Percentiles rank a stretch among this genome's conserved stretches.
phyloP scores from a whole-genome alignment of 2,329 filamentous ascomycete species.

The Magnaporthales sp. region DNA sequence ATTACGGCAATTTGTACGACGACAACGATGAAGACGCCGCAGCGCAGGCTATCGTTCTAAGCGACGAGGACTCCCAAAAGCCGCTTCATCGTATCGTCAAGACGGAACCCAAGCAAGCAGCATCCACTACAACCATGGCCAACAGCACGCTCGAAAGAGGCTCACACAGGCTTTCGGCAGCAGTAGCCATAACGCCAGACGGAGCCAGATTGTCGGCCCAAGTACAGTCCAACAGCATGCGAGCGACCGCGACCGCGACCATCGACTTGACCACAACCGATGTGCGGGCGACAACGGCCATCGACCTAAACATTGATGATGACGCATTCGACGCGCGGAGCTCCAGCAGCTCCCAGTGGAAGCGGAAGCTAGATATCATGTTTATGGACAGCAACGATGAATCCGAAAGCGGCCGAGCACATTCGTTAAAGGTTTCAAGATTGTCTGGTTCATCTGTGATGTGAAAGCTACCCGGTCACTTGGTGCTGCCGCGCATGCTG shows the following conservation, averaged over 20 bases:
- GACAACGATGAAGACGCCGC: slow-evolving; percentile 5
- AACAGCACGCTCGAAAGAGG: not conserved
- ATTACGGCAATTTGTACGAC: slow-evolving; percentile 27
- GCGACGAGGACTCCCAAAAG: not conserved
- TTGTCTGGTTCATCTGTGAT: not conserved
- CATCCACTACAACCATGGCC: not conserved
- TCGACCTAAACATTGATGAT: not conserved
- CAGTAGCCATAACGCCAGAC: not conserved
- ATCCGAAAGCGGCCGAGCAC: not conserved
- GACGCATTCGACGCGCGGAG: not conserved
- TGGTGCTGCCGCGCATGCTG: no score
- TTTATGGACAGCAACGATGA: not conserved
- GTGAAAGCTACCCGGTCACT: not conserved
- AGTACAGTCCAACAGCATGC: not conserved
- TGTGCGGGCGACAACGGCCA: not conserved
- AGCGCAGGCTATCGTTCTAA: not conserved
- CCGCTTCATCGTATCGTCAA: not conserved
- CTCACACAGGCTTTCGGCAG: not conserved
- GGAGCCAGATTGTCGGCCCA: not conserved
- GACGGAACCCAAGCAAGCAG: not conserved
- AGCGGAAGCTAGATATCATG: not conserved
- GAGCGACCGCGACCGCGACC: not conserved
- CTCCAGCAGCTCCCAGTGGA: not conserved
- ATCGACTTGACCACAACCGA: not conserved
- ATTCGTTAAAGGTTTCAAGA: not conserved